Evolutionary conservation across 495 filamentous ascomycete genomes (phyloP).

Genomic region (Daldinia caldariorum): DNA sequence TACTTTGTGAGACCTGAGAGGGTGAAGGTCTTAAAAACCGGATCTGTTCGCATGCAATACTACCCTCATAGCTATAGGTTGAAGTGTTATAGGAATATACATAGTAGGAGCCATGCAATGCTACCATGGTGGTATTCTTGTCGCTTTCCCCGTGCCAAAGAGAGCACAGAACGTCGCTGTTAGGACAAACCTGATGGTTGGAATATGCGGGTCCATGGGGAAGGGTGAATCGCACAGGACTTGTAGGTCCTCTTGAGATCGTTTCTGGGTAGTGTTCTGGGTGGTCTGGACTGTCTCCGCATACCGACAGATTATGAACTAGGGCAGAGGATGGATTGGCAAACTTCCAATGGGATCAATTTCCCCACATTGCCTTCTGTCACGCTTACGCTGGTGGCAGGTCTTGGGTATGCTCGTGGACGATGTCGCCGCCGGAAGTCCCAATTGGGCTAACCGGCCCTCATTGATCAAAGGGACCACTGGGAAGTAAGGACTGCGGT

Average conservation of each 20-base stretch:
- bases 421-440: conserved; percentile 40
- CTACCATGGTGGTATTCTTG: conserved; percentile 26
- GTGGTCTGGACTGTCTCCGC: conserved; percentile 37
- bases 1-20: conserved; percentile 6
- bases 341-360: conserved; percentile 25
- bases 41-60: conserved; percentile 10
- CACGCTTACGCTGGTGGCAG: conserved; percentile 28
- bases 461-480: conserved; percentile 19
- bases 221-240: conserved; percentile 25
- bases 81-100: conserved; percentile 1
- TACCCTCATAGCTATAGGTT: conserved; percentile 1
- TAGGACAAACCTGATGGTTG: conserved; percentile 29
- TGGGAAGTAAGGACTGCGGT: conserved; percentile 12
- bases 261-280: not conserved
- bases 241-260: not conserved
- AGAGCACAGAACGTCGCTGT: conserved; percentile 24
- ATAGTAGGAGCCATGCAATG: conserved; percentile 28
- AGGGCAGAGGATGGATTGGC: conserved; percentile 29
- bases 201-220: conserved; percentile 27
- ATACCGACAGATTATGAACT: conserved; percentile 24
- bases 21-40: conserved; percentile 25
- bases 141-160: conserved; percentile 28
- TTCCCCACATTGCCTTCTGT: conserved; percentile 40
- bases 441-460: conserved; percentile 31
- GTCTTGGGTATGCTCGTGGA: conserved; percentile 10